Conservation (phyloP, 1,284 basidiomycete species). For the Anthracocystis panici-leucophaei region DNA sequence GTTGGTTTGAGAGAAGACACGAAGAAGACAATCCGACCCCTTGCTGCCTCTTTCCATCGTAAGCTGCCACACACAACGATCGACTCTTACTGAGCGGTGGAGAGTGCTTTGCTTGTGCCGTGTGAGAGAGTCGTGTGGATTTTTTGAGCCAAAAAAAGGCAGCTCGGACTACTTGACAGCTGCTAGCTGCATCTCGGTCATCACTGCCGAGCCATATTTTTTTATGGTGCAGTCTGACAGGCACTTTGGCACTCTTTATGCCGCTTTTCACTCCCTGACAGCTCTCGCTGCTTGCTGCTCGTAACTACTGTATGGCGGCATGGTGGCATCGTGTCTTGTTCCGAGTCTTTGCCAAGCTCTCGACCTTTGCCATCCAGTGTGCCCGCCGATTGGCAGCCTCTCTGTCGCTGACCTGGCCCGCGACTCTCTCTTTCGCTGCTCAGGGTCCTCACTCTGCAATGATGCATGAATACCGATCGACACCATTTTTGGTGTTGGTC, state of each 20-base stretch:
- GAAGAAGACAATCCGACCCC: conserved; percentile 24
- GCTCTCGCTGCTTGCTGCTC: conserved; percentile 1
- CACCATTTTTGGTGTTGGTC: neutral
- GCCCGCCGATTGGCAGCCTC: neutral
- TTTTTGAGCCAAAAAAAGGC: neutral
- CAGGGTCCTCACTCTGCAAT: neutral
- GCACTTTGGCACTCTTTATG: conserved; percentile 11
- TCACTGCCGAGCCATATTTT: conserved; percentile 39
- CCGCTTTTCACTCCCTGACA: conserved; percentile 7
- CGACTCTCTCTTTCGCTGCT: neutral
- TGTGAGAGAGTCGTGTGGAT: neutral
- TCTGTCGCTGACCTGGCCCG: neutral
- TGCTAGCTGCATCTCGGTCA: conserved; percentile 48
- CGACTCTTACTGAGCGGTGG: neutral
- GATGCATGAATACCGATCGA: conserved; percentile 13
- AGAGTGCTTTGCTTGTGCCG: neutral
- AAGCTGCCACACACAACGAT: neutral
- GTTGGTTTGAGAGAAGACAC: conserved; percentile 10
- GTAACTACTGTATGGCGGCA: neutral
- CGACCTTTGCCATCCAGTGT: neutral
- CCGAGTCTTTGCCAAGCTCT: neutral
- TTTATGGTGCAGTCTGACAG: neutral
- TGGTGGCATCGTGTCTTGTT: conserved; percentile 1
- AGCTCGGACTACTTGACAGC: conserved; percentile 43
- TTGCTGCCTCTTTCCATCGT: conserved; percentile 13